Base-by-base conservation (phyloP, 768 basidiomycete species). In the Rhizopogon vulgaris region DNA sequence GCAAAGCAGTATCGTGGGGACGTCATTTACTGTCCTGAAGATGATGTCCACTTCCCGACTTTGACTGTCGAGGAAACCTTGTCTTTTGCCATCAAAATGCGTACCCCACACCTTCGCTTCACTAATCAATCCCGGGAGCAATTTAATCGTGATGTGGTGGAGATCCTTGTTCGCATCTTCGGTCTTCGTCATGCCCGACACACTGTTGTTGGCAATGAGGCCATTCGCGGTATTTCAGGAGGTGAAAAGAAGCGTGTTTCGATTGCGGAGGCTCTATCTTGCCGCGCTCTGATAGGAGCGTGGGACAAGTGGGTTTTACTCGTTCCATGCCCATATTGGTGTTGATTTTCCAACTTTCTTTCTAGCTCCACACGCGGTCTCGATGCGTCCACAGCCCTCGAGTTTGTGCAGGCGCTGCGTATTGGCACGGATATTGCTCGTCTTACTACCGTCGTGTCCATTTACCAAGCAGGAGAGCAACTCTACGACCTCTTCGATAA, bases 251-350 rank as follows among this genome's bases (percentile, higher is more conserved):
- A 93, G 65, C 80, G 82, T 54, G 75, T 94, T 14, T 84, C 84
- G 52, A 93, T 93, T 59, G 85, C 87, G 10, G 91, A 94, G 69
- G 90, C 89, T 79, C 84, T 90, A 80, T 78, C 87, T 1, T 87
- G 85, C 2, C 82, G 87, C 47, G 87, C 88, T 10, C 83, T 84
- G 34, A 78, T 91, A 6, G 84, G 90, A 58, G 83, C 82, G 56
- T 91, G 88, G 85, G 88, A 92, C 64, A 91, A 87, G 45, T 46
- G 14, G 14, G 45, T 46, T 15, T 17, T 15, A 0, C 1, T 30
- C 30, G 17, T 45, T 18, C 17, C 3, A 12, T 18, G 17, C 11
- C 66, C 17, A 18, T 18, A 10, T 6, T 7, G 11, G 17, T 14
- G 6, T 11, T 45, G 3, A 45, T 14, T 3, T 12, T 22, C 22